Percentiles rank a stretch among this genome's conserved stretches.
Evolutionary conservation across 345 rosid species (phyloP).

Genomic region (Leavenworthia alabamica): DNA sequence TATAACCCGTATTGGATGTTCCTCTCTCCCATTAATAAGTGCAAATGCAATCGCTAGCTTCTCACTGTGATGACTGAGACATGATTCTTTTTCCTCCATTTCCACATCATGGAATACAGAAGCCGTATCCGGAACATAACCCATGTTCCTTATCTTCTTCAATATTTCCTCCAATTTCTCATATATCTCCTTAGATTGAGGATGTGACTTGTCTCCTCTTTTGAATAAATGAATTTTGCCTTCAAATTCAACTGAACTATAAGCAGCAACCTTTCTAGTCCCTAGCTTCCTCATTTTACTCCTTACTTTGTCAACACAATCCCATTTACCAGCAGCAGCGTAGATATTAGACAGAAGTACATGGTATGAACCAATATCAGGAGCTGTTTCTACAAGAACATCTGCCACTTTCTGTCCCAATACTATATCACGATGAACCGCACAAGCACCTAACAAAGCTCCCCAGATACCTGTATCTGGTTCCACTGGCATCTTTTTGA

Average conservation of each 20-base stretch:
- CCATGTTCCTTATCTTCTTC: constrained; percentile 39
- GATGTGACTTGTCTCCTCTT: constrained; percentile 54
- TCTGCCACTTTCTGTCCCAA: constrained; percentile 45
- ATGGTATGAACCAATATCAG: constrained; percentile 43
- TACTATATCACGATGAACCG: constrained; percentile 36
- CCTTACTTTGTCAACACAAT: constrained; percentile 42
- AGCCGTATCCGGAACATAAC: constrained; percentile 47
- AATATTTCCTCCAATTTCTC: constrained; percentile 40
- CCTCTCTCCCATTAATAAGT: constrained; percentile 32
- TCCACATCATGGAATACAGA: constrained; percentile 56
- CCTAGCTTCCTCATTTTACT: constrained; percentile 41
- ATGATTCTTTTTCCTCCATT: constrained; percentile 53
- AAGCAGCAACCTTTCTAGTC: constrained; percentile 42
- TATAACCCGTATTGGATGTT: constrained; percentile 40
- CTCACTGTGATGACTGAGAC: constrained; percentile 50
- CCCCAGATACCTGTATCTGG: constrained; percentile 44
- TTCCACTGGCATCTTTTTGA: constrained; percentile 37
- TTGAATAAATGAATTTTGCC: constrained; percentile 45
- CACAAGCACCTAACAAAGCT: constrained; percentile 45
- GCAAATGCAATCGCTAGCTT: constrained; percentile 57
- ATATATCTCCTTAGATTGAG: constrained; percentile 38
- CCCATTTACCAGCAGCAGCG: constrained; percentile 46
- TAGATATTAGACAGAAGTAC: constrained; percentile 49
- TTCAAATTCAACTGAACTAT: constrained; percentile 46
- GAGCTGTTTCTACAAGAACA: constrained; percentile 37